Base-by-base conservation (phyloP, 345 rosid species). In the Turritis glabra region DNA sequence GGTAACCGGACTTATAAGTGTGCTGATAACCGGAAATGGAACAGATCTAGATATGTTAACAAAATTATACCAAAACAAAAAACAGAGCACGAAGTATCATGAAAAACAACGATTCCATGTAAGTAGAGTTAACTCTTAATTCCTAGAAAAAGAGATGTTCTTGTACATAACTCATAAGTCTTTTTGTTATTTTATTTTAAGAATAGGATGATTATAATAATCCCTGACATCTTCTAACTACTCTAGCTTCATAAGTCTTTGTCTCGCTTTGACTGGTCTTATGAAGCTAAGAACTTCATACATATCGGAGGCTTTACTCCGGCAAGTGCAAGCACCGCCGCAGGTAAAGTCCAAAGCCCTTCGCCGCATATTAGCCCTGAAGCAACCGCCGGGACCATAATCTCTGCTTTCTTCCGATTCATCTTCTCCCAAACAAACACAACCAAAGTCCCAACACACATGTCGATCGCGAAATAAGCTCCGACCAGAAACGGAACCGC, bases 311-410 rank as follows among this genome's bases (percentile, higher is more conserved):
- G 96, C 7, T 81, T 82, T 14, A 91, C 77, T 69, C 85, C 91
- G 50, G 97, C 92, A 65, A 91, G 78, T 15, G 98, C 98, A 61
- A 93, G 96, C 48, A 89, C 48, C 7, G 98, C 83, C 52, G 87
- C 88, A 1, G 97, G 97, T 41, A 91, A 92, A 75, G 84, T 85
- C 96, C 98, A 91, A 14, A 94, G 81, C 23, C 96, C 97, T 80
- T 94, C 98, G 5, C 98, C 97, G 19, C 98, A 94, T 23, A 93
- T 87, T 15, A 93, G 78, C 40, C 98, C 98, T 0, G 97, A 88
- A 44, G 98, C 98, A 4, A 89, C 87, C 1, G 95, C 93, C 0
- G 98, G 95, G 80, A 94, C 84, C 98, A 89, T 91, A 38, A 80
- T 53, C 41, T 89, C 94, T 5, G 93, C 91, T 65, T 74, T 82